Conservation (phyloP, 257 asterid species). For the Catharanthus roseus region DNA sequence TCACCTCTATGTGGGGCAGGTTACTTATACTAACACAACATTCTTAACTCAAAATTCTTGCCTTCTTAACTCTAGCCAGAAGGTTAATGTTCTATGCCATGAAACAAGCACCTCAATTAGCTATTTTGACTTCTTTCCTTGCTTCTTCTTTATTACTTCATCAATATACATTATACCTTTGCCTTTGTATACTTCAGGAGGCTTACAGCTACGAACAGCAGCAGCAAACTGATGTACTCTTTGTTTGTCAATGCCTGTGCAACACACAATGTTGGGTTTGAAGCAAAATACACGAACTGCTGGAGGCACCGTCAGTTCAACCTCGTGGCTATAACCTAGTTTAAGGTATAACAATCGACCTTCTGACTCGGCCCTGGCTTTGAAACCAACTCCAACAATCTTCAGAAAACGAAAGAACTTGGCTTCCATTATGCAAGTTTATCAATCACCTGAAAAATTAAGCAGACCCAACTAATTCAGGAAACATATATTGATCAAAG, state of each 20-base stretch:
- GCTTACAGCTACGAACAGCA: slow-evolving; percentile 57
- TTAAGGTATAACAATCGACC: slow-evolving; percentile 65
- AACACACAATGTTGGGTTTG: slow-evolving; percentile 50
- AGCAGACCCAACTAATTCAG: neutral
- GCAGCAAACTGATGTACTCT: slow-evolving; percentile 64
- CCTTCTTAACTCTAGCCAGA: neutral
- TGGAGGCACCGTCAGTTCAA: slow-evolving; percentile 53
- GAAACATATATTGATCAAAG: neutral
- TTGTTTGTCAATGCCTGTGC: slow-evolving; percentile 70
- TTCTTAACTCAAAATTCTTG: neutral
- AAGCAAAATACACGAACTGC: slow-evolving; percentile 67
- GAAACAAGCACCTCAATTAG: slow-evolving; percentile 9
- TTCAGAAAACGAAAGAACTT: slow-evolving; percentile 28
- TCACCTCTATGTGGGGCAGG: neutral
- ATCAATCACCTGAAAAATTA: slow-evolving; percentile 10
- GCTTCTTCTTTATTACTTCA: slow-evolving; percentile 67
- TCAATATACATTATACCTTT: slow-evolving; percentile 68
- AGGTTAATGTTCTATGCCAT: neutral
- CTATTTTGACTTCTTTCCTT: slow-evolving; percentile 61
- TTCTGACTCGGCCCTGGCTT: slow-evolving; percentile 73
- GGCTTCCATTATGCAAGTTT: slow-evolving; percentile 7
- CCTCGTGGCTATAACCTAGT: slow-evolving; percentile 72
- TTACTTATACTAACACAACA: neutral
- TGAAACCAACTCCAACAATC: slow-evolving; percentile 80
- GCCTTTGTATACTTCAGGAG: slow-evolving; percentile 67